Percentiles rank a stretch among this genome's conserved stretches.
These are phyloP conservation scores for Eucalyptus curtisii DNA, from an alignment of 345 rosid species.

Conservation along the genomic window DNA sequence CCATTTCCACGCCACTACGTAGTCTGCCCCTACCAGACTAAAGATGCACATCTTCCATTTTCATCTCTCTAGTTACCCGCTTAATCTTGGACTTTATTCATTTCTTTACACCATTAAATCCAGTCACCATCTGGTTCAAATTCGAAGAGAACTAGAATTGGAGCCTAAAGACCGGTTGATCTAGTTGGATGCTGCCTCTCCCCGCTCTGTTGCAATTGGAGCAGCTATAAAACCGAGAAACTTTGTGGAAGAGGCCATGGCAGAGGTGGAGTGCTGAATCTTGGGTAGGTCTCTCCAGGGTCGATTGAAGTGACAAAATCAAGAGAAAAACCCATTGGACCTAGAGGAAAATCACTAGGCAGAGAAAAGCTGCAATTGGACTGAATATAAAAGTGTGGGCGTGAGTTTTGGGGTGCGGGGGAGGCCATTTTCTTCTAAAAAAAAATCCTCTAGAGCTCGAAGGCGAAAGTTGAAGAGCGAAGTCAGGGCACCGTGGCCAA, in stretches of 20 bases:
- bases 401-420: neutral
- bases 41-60: neutral
- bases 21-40: neutral
- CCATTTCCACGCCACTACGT: accelerated
- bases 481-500: neutral
- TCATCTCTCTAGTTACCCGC: neutral
- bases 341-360: neutral
- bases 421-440: neutral
- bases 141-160: neutral
- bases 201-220: neutral
- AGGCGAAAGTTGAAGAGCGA: neutral
- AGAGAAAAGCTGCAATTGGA: neutral
- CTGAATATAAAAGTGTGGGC: neutral
- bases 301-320: neutral
- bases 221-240: neutral
- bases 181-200: neutral
- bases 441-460: neutral
- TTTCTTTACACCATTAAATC: neutral
- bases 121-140: neutral
- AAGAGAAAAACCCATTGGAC: neutral
- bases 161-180: neutral
- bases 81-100: neutral
- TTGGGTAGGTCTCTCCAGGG: neutral
- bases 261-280: neutral
- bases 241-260: neutral